A percentile compares a stretch with the other conserved stretches of the same genome.
These are phyloP conservation scores for Volvariella surrecta DNA, from an alignment of 1,284 basidiomycete species.

Conservation along the genomic window DNA sequence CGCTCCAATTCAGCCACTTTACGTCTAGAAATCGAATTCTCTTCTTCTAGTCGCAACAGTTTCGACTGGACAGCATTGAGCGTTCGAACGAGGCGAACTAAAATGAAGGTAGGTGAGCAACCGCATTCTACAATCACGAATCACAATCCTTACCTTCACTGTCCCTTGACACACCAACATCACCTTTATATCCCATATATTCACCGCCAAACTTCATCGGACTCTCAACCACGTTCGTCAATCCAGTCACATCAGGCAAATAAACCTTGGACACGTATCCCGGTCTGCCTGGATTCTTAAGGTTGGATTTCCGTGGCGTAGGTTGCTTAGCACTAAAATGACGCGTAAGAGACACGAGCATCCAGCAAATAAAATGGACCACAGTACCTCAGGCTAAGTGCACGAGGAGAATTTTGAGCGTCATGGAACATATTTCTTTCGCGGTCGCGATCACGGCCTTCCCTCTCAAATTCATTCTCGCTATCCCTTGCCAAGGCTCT, in stretches of 20 bases:
- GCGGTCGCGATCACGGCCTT: too few relatives aligned
- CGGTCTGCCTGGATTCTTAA: conserved; percentile 12
- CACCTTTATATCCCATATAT: conserved; percentile 39
- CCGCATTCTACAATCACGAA: too few relatives aligned
- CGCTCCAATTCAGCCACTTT: conserved; percentile 76
- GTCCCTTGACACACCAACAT: conserved; percentile 36
- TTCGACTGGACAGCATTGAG: conserved; percentile 58
- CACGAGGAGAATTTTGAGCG: too few relatives aligned
- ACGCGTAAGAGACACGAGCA: too few relatives aligned
- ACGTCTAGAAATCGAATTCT: conserved; percentile 71
- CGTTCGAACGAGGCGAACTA: conserved; percentile 52
- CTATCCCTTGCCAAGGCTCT: too few relatives aligned
- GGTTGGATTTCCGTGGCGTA: conserved; percentile 8
- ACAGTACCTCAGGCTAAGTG: too few relatives aligned
- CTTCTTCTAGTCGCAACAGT: conserved; percentile 63
- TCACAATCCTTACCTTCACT: conserved; percentile 59
- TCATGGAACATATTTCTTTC: too few relatives aligned
- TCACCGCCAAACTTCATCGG: conserved; percentile 47
- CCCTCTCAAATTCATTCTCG: too few relatives aligned
- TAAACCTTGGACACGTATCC: conserved; percentile 28
- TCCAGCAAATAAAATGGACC: too few relatives aligned
- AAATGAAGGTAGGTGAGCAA: conserved; percentile 6
- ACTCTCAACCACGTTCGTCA: conserved; percentile 66
- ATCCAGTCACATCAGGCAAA: conserved; percentile 70
- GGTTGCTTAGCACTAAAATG: conserved; percentile 3